Base-by-base conservation (phyloP, 192 early-diverging fungal species). In the Backusella luteola region DNA sequence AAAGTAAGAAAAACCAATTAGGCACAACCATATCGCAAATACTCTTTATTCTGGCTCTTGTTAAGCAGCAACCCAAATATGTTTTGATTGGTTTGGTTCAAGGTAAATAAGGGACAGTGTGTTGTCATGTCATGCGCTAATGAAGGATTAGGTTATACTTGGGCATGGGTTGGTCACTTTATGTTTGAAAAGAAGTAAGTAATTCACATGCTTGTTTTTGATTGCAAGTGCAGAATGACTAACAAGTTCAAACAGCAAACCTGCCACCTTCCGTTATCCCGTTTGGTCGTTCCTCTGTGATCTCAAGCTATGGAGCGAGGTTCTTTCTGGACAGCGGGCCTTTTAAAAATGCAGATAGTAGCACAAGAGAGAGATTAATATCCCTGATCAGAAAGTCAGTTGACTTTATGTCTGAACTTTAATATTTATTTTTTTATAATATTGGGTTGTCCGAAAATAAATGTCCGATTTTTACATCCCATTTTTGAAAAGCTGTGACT, bases 181-280 rank as follows among this genome's bases (percentile, higher is more conserved):
- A 23, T 90, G 6, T 92, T 89, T 79, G 89, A 89, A 73, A 83
- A 84, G 79, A 85, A 84, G 81, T 82, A 76, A 76, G 77, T 2
- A 39, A 7, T 39, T 39, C 4, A 3, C 3, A 19, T 44, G 4
- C 49, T 26, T 44, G 4, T 71, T 26, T 49, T 7, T 44, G 23
- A 26, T 32, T 35, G 29, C 4, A 19, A 59, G 29, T 0, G 36
- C 15, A 36, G 29, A 39, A 21, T 14, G 71, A n/a, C 23, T 29
- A 14, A 79, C 32, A 23, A 34, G 32, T 32, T 15, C 21, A 1
- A 66, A 79, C 69, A 91, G 89, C 84, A 88, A 87, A 67, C 92
- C 92, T 66, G 92, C 92, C 1, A 93, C 92, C 1, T 93, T 93
- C 81, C 87, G 79, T 74, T 90, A 90, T 73, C 92, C 92, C 1